Evolutionary conservation across 331 rosid species (phyloP).

Genomic region (Spiraea crenata): DNA sequence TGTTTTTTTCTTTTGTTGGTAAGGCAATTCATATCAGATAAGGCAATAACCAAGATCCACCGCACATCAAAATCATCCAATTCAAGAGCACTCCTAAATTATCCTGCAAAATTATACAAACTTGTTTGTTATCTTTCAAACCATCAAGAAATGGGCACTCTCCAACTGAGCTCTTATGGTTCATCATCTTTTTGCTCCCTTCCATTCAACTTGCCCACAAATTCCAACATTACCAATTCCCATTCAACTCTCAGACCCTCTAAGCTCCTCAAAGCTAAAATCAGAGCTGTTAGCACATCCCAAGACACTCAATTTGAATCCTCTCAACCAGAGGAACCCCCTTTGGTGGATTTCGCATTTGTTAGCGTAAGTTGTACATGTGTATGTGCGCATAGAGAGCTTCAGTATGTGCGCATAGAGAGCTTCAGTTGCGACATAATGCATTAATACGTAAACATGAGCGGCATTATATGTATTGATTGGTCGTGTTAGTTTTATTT

Average conservation of each 20-base stretch:
- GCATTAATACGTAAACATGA: too few species aligned
- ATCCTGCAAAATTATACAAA: neutral
- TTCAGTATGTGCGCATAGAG: too few species aligned
- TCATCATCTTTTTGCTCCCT: slow-evolving; percentile 39
- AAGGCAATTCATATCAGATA: slow-evolving; percentile 30
- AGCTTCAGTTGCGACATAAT: too few species aligned
- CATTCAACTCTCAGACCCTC: slow-evolving; percentile 29
- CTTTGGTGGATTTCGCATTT: slow-evolving; percentile 63
- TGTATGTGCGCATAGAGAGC: too few species aligned
- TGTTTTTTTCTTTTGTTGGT: neutral
- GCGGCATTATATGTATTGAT: neutral
- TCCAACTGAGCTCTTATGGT: slow-evolving; percentile 38
- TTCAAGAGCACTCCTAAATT: neutral
- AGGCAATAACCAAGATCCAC: slow-evolving; percentile 39
- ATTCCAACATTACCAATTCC: slow-evolving; percentile 34
- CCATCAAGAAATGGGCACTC: slow-evolving; percentile 29
- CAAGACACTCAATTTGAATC: slow-evolving; percentile 46
- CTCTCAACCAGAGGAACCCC: slow-evolving; percentile 47
- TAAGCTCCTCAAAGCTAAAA: slow-evolving; percentile 36
- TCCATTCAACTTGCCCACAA: slow-evolving; percentile 28
- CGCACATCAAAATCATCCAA: slow-evolving; percentile 25
- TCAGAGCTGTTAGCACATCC: slow-evolving; percentile 60
- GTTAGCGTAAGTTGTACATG: slow-evolving; percentile 51
- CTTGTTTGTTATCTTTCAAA: neutral
- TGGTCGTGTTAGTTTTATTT: neutral